Evolutionary conservation across 148 eudicot species (phyloP).

Genomic region (Chenopodium album): DNA sequence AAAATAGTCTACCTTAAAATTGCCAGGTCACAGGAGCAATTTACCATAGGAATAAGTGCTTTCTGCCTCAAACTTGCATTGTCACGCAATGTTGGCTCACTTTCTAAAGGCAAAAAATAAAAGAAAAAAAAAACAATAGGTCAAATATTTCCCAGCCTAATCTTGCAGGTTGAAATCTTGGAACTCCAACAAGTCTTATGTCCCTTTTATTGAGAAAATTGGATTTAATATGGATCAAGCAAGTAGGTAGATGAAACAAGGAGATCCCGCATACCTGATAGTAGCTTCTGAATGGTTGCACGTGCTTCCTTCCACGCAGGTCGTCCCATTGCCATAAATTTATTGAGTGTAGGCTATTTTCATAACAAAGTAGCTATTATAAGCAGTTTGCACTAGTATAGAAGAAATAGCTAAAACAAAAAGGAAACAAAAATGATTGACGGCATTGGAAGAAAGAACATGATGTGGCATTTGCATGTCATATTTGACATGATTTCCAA

Average conservation of each 20-base stretch:
- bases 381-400: not conserved
- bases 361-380: slow-evolving; percentile 11
- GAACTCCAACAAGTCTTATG: not conserved
- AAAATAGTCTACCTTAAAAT: not conserved
- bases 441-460: not conserved
- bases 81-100: slow-evolving; percentile 77
- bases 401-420: not conserved
- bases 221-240: not conserved
- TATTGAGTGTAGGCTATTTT: slow-evolving; percentile 79
- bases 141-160: not conserved
- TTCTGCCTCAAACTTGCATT: slow-evolving; percentile 61
- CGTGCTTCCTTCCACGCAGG: slow-evolving; percentile 99
- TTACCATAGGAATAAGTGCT: slow-evolving; percentile 69
- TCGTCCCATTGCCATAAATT: slow-evolving; percentile 70
- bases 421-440: not conserved
- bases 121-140: not conserved
- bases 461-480: not conserved
- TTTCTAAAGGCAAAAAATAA: slow-evolving; percentile 40
- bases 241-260: not conserved
- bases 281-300: slow-evolving; percentile 69
- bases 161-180: not conserved
- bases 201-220: not conserved
- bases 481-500: not conserved
- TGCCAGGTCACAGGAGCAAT: not conserved
- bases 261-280: slow-evolving; percentile 52